These are phyloP conservation scores for Ambrosiella xylebori DNA, from an alignment of 2,329 filamentous ascomycete species.

Conservation along the genomic window DNA sequence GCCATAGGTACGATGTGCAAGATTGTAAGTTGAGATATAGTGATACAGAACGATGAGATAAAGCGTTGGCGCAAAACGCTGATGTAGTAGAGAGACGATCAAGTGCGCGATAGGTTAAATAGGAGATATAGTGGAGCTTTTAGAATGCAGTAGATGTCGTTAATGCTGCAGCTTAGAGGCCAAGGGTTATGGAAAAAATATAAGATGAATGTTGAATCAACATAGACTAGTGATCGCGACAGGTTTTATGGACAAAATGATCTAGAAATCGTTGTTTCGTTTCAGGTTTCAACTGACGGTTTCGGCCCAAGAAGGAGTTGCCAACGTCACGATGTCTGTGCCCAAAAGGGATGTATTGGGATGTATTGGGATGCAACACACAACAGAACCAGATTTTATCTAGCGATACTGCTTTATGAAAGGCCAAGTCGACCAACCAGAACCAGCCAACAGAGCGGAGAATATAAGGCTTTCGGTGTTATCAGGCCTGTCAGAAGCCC, in stretches of 20 bases:
- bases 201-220: neutral
- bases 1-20: slow-evolving; percentile 1
- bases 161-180: neutral
- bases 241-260: neutral
- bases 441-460: neutral
- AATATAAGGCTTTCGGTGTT: neutral
- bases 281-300: neutral
- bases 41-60: too few species aligned
- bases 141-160: neutral
- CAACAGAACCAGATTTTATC: neutral
- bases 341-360: neutral
- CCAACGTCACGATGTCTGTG: neutral
- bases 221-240: neutral
- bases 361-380: neutral
- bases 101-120: neutral
- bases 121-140: neutral
- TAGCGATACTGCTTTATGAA: neutral
- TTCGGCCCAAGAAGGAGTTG: neutral
- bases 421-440: neutral
- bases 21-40: neutral
- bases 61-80: neutral
- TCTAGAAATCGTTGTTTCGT: neutral
- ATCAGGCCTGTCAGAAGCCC: neutral
- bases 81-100: neutral
- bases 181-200: neutral